Evolutionary conservation across 2,329 filamentous ascomycete genomes (phyloP), one percentile per base, ranked within the genome.

Genomic region (Daldinia eschscholtzii): DNA sequence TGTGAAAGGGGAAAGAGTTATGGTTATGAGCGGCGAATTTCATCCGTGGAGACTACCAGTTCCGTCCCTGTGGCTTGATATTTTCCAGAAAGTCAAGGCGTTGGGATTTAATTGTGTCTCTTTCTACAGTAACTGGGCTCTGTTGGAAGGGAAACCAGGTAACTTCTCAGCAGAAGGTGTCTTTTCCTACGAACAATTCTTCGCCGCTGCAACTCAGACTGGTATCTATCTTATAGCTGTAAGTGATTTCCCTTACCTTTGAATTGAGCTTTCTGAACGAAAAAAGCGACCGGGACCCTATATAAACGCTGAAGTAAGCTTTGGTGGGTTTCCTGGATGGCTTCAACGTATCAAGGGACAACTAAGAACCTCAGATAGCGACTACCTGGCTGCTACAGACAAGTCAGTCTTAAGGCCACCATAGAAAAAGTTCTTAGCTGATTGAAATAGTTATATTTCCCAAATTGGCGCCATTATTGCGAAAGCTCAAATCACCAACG

Each of bases 21-120:
- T 92, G 79, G 81, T 92, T 56, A 92, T 88, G 77, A 88, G 85
- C 65, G 90, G 89, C 52, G 90, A 92, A 76, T 86, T 92, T n/a
- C 90, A 92, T 75, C 89, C 90, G 0, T 92, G 77, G 67, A 75
- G 79, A 58, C 76, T 85, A 0, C 83, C 84, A 0, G 83, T 85
- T 0, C 81, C 83, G 0, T 80, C 78, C 0, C 76, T 86, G 0
- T 85, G 90, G 83, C 83, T 92, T 6, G 93, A 95, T 72, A 76
- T 95, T 1, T 92, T 97, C 73, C 91, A 96, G 74, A 97, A 97
- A 79, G 88, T 95, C 78, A 94, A 92, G 79, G 90, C 92, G 0
- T 80, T 93, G 2, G 93, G 93, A 0, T 94, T 93, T 81, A 94
- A 92, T 74, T 87, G 88, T 46, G 91, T 94, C 0, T 93, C 91